Evolutionary conservation across 148 eudicot species (phyloP).

Genomic region (Rhododendron henanense): DNA sequence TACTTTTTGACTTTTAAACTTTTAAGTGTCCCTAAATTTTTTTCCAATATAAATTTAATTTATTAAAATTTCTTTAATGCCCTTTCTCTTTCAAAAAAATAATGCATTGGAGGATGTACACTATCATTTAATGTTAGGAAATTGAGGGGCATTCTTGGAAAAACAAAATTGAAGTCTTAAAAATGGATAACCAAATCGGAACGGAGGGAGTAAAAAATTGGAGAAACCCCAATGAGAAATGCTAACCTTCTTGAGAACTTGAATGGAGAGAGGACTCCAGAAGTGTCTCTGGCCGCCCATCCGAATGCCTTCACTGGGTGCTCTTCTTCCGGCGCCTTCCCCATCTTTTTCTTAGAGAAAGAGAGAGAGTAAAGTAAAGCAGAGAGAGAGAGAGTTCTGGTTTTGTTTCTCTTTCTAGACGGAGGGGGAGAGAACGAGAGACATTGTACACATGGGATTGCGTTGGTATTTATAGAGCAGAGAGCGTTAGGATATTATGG

Average conservation of each 20-base stretch:
- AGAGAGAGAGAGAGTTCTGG: neutral
- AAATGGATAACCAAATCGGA: too few relatives aligned
- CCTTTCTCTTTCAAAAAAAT: too few relatives aligned
- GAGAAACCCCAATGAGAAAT: neutral
- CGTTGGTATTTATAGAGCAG: neutral
- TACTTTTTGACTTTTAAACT: too few relatives aligned
- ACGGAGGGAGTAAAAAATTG: too few relatives aligned
- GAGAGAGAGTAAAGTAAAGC: neutral
- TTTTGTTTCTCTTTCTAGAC: neutral
- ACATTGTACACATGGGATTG: neutral
- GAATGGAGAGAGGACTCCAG: conserved; percentile 8
- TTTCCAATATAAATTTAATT: too few relatives aligned
- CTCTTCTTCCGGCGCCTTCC: neutral
- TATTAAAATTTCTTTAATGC: too few relatives aligned
- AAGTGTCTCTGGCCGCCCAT: conserved; percentile 3
- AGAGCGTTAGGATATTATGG: too few relatives aligned
- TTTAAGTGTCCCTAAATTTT: too few relatives aligned
- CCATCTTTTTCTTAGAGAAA: neutral
- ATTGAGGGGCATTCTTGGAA: too few relatives aligned
- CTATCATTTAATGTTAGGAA: too few relatives aligned
- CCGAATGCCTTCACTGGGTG: conserved; percentile 12
- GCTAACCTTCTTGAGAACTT: neutral
- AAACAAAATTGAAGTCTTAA: too few relatives aligned
- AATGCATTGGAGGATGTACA: too few relatives aligned
- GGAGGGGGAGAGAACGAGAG: neutral